A percentile compares a stretch with the other conserved stretches of the same genome.
phyloP scores from a whole-genome alignment of 768 basidiomycete genomes.

The Hygrophorus russula region DNA sequence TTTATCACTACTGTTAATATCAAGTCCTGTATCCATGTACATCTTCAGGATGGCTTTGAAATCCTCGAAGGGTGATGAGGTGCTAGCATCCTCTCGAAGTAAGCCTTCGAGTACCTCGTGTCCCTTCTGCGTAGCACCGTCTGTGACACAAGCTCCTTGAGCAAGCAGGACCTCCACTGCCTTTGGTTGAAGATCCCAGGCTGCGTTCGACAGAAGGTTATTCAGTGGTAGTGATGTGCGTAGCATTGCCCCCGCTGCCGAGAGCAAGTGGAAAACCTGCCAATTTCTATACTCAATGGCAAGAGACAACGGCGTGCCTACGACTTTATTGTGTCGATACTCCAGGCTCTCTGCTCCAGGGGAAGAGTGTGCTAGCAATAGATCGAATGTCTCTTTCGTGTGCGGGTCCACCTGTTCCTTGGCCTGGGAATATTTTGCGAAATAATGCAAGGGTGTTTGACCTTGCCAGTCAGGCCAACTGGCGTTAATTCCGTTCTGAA shows the following conservation, averaged over 20 bases:
- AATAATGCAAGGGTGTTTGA: too few species aligned
- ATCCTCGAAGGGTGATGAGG: neutral
- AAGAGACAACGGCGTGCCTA: constrained; percentile 7
- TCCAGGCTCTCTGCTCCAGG: constrained; percentile 7
- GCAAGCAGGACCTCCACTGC: neutral
- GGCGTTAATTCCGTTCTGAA: too few species aligned
- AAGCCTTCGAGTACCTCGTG: too few species aligned
- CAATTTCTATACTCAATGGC: constrained; percentile 5
- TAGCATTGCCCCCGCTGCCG: constrained; percentile 5
- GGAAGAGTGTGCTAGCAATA: constrained; percentile 4
- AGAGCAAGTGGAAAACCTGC: constrained; percentile 2
- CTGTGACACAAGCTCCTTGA: neutral
- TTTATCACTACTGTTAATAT: neutral
- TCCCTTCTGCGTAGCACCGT: neutral
- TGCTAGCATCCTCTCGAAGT: neutral
- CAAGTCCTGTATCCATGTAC: neutral
- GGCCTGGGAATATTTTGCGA: too few species aligned
- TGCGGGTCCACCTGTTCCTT: constrained; percentile 1
- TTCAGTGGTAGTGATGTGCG: constrained; percentile 2
- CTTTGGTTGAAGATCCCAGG: neutral
- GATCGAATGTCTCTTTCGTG: constrained; percentile 6
- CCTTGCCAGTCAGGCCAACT: too few species aligned
- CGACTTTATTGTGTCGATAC: neutral
- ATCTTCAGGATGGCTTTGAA: neutral
- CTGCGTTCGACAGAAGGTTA: too few species aligned